Conservation (phyloP, 2,329 filamentous ascomycete genomes). For the Ophiognomonia clavigignenti-juglandacearum region DNA sequence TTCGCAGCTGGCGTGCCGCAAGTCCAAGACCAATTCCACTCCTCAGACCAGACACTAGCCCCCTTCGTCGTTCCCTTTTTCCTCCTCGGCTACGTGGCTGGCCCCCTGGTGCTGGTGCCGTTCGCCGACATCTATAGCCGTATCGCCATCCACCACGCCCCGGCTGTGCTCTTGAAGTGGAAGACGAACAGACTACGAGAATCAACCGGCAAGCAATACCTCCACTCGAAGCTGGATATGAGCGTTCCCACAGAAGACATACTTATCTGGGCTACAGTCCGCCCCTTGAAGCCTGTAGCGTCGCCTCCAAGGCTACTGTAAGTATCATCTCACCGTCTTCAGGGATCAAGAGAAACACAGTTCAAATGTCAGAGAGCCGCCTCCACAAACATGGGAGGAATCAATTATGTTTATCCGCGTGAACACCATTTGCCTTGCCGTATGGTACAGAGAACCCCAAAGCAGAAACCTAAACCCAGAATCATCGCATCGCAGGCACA, state of each 20-base stretch:
- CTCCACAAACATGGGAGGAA: conserved; percentile 15
- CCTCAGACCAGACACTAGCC: conserved; percentile 44
- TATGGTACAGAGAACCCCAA: conserved; percentile 22
- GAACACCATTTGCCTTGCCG: conserved; percentile 21
- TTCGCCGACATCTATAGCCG: conserved; percentile 44
- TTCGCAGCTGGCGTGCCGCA: conserved; percentile 63
- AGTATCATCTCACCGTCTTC: too few relatives aligned
- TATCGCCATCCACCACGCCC: conserved; percentile 34
- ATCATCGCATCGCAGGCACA: conserved; percentile 22
- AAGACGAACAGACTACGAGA: too few relatives aligned
- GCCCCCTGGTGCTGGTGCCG: conserved; percentile 23
- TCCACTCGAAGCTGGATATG: too few relatives aligned
- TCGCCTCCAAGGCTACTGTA: too few relatives aligned
- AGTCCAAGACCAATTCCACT: conserved; percentile 58
- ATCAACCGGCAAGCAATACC: too few relatives aligned
- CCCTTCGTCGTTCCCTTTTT: conserved; percentile 65
- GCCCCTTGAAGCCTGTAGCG: too few relatives aligned
- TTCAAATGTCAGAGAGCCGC: conserved; percentile 9
- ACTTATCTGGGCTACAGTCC: too few relatives aligned
- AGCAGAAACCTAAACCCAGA: conserved; percentile 23
- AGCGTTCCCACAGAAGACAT: too few relatives aligned
- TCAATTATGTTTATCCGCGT: conserved; percentile 23
- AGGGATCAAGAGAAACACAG: too few relatives aligned
- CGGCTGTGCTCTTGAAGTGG: too few relatives aligned
- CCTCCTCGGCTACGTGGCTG: conserved; percentile 44